Evolutionary conservation across 2,329 filamentous ascomycete species (phyloP), one percentile per base, ranked within the genome.

Genomic region (Fusarium sp.): DNA sequence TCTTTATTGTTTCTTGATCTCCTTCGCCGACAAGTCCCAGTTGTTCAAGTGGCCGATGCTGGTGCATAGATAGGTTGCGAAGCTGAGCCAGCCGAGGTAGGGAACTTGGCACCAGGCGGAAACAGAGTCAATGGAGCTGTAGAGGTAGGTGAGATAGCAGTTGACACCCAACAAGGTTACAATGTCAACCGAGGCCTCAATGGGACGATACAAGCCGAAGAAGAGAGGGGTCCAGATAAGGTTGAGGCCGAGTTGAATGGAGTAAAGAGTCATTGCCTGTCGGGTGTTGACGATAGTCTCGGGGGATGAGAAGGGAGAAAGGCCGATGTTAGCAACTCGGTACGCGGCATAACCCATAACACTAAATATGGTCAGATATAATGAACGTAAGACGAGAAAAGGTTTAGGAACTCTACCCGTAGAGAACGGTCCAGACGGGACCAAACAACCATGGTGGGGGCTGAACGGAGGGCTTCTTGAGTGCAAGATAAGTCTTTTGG

Each of bases 161-260:
- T 92, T 91, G 28, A 90, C 82, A 10, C 91, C 93, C 1, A 90
- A 83, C 10, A 97, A 83, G 1, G 89, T 85, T 26, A 92, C 79
- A 49, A 97, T 90, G 76, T 97, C 92, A 26, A 85, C 85, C 8
- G 92, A 88, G 5, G 94, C 94, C 74, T 88, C 87, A 51, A 90
- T 83, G 2, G 94, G 93, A 17, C 88, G 87, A 67, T 90, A 89
- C 49, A 90, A 75, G n/a, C 87, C 85, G 76, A 97, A 97, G 85
- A 97, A 97, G 12, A 97, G 85, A 14, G 95, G 95, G 87, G 94
- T 97, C 93, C 93, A 98, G 53, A 90, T 78, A 28, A 97, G 83
- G 77, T 97, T 97, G 50, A 97, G 83, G 12, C 86, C 91, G 8
- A 97, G 88, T 80, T 97, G 94, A 61, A 94, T 83, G 3, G 91